A percentile compares a stretch with the other conserved stretches of the same genome.
These are phyloP conservation scores for Platanthera zijinensis DNA, from an alignment of 106 monocot species.

Conservation along the genomic window DNA sequence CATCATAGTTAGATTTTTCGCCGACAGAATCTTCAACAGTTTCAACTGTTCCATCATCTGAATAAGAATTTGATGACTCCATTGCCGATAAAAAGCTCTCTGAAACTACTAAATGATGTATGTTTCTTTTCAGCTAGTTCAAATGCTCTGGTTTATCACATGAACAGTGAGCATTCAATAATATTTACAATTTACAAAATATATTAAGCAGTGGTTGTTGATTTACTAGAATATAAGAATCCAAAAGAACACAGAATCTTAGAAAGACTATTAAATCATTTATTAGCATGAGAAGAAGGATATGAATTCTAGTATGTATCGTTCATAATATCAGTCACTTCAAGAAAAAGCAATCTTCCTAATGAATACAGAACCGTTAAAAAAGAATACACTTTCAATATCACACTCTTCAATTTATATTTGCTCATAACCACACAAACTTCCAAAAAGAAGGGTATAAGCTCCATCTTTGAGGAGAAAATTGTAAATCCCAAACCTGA, in stretches of 20 bases:
- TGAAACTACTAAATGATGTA: neutral
- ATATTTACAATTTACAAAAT: neutral
- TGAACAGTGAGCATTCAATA: neutral
- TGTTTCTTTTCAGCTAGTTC: neutral
- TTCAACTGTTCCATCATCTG: slow-evolving; percentile 28
- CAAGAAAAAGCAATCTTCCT: neutral
- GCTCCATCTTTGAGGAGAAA: neutral
- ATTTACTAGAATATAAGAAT: neutral
- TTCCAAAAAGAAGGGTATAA: neutral
- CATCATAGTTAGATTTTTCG: slow-evolving; percentile 21
- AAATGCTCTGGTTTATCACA: neutral
- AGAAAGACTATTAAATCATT: neutral
- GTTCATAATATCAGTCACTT: neutral
- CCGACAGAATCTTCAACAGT: slow-evolving; percentile 32
- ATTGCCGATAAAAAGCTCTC: slow-evolving; percentile 3
- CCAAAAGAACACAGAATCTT: neutral
- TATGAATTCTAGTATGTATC: neutral
- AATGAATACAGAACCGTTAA: neutral
- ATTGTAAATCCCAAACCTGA: neutral
- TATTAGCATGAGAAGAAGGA: neutral
- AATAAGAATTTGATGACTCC: slow-evolving; percentile 31
- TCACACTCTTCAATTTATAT: neutral
- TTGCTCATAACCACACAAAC: neutral
- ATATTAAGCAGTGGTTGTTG: neutral
- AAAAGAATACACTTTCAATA: neutral